A percentile compares a stretch with the other conserved stretches of the same genome.
phyloP scores from a whole-genome alignment of 2,329 filamentous ascomycete genomes.

The Aspergillus niger region DNA sequence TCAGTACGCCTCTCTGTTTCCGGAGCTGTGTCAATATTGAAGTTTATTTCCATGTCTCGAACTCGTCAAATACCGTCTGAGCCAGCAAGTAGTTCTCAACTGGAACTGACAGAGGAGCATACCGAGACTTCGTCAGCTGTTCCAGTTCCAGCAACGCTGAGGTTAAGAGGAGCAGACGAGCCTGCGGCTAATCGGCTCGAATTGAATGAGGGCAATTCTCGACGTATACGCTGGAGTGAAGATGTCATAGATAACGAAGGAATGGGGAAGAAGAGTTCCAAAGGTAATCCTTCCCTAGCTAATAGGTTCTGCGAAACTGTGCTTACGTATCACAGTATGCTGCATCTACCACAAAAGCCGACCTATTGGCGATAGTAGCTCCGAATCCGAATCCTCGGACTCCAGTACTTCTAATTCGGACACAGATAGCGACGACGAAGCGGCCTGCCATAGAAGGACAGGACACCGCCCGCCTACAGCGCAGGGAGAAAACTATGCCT shows the following conservation, averaged over 20 bases:
- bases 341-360: constrained; percentile 95
- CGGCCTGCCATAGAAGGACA: not conserved
- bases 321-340: constrained; percentile 67
- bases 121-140: constrained; percentile 21
- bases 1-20: not conserved
- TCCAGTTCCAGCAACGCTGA: constrained; percentile 33
- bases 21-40: not conserved
- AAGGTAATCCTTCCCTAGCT: constrained; percentile 59
- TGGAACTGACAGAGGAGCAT: constrained; percentile 30
- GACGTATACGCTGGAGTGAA: constrained; percentile 87
- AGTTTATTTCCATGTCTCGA: constrained; percentile 37
- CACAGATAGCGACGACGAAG: constrained; percentile 39
- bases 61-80: constrained; percentile 31
- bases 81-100: constrained; percentile 26
- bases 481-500: not conserved
- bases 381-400: constrained; percentile 51
- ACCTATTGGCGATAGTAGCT: constrained; percentile 76
- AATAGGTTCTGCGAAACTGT: not conserved
- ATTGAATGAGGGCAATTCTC: constrained; percentile 40
- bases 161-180: constrained; percentile 32
- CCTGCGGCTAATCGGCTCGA: constrained; percentile 6
- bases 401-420: constrained; percentile 59
- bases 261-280: constrained; percentile 88
- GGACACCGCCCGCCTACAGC: constrained; percentile 13
- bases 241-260: constrained; percentile 95